Evolutionary conservation across 371 early-diverging fungal species (phyloP).

Genomic region (Basidiobolus meristosporus): DNA sequence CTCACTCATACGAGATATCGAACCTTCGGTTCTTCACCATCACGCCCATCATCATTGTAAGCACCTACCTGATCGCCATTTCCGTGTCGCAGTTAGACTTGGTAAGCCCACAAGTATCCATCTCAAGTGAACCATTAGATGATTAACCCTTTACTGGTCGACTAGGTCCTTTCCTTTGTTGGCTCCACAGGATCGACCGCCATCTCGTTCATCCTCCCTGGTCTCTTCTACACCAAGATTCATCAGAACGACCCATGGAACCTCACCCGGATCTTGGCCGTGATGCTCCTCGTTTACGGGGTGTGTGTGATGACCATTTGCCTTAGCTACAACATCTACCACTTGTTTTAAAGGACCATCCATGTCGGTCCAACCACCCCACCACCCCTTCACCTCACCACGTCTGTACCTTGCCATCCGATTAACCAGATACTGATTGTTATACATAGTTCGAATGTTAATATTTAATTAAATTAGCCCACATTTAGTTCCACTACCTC

Average conservation of each 20-base stretch:
- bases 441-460: too few species aligned
- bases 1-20: conserved; percentile 4
- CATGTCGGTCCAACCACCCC: too few species aligned
- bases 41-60: neutral
- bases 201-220: conserved; percentile 95
- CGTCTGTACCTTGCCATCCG: too few species aligned
- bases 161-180: conserved; percentile 82
- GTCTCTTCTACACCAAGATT: conserved; percentile 54
- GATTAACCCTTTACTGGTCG: too few species aligned
- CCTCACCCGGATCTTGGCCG: neutral
- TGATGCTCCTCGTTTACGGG: neutral
- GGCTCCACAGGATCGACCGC: conserved; percentile 97
- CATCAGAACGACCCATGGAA: neutral
- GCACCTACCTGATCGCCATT: conserved; percentile 34
- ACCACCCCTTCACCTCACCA: too few species aligned
- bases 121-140: too few species aligned
- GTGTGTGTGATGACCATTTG: neutral
- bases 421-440: too few species aligned
- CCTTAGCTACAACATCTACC: too few species aligned
- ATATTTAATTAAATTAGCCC: too few species aligned
- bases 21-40: conserved; percentile 12
- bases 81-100: conserved; percentile 55
- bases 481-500: too few species aligned
- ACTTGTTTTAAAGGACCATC: too few species aligned
- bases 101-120: too few species aligned